Evolutionary conservation across 2,329 filamentous ascomycete species (phyloP).

Genomic region (Emmonsiellopsis sp.): DNA sequence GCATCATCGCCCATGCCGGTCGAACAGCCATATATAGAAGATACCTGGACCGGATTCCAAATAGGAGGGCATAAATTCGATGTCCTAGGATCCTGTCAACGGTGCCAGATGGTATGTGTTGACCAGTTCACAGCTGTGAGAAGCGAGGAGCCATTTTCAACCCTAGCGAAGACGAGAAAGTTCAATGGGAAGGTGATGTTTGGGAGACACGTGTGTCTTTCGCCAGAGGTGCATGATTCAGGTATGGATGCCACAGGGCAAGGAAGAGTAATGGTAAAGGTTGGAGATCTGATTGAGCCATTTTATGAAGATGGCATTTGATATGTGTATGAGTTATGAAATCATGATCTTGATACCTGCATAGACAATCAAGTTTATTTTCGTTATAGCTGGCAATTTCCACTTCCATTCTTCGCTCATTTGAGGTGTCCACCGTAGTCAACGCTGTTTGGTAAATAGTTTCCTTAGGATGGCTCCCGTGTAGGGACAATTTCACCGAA

Average conservation of each 20-base stretch:
- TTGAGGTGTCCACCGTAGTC: too few relatives aligned
- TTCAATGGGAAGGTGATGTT: conserved; percentile 82
- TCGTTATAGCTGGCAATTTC: background rate
- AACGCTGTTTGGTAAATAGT: too few relatives aligned
- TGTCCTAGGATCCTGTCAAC: conserved; percentile 71
- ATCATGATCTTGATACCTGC: background rate
- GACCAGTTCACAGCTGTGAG: conserved; percentile 72
- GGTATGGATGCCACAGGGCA: background rate
- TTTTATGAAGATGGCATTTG: conserved; percentile 12
- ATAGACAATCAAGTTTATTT: background rate
- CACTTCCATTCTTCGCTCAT: too few relatives aligned
- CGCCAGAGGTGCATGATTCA: conserved; percentile 15
- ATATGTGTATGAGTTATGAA: conserved; percentile 1
- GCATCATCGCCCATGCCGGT: conserved; percentile 26
- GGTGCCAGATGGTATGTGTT: conserved; percentile 95
- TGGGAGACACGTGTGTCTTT: conserved; percentile 59
- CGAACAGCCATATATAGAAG: conserved; percentile 64
- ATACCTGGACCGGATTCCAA: conserved; percentile 59
- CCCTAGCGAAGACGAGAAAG: conserved; percentile 75
- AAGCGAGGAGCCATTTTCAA: conserved; percentile 78
- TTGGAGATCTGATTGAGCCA: conserved; percentile 31
- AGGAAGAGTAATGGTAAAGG: conserved; percentile 22
- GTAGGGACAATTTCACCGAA: too few relatives aligned
- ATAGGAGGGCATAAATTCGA: conserved; percentile 49
- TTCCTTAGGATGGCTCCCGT: too few relatives aligned